Evolutionary conservation across 148 eudicot genomes (phyloP).

Genomic region (Fallopia convolvulus): DNA sequence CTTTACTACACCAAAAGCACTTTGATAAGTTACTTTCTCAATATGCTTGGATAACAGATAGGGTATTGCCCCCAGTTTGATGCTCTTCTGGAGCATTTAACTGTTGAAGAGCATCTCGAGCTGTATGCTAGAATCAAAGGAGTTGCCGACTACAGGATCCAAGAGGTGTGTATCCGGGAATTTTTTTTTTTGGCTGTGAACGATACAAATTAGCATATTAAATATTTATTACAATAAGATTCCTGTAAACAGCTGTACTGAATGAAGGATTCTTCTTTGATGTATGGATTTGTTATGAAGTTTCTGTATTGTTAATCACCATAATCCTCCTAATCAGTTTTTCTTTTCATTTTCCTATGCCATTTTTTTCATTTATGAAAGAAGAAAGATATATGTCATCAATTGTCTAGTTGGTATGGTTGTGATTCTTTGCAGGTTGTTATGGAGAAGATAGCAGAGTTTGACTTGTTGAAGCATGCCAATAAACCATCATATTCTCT

Average conservation of each 20-base stretch:
- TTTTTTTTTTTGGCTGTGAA: neutral
- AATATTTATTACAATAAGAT: neutral
- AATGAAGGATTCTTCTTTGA: neutral
- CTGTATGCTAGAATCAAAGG: constrained; percentile 91
- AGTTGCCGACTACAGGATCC: constrained; percentile 57
- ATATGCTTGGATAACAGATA: constrained; percentile 43
- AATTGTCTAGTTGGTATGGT: neutral
- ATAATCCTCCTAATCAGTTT: neutral
- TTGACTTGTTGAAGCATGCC: constrained; percentile 83
- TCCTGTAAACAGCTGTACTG: neutral
- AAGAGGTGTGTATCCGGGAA: constrained; percentile 47
- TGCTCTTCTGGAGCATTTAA: constrained; percentile 80
- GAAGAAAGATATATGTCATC: constrained; percentile 3
- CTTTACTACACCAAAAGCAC: constrained; percentile 6
- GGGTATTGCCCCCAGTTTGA: constrained; percentile 99
- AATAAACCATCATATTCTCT: constrained; percentile 82
- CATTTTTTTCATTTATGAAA: neutral
- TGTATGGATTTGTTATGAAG: neutral
- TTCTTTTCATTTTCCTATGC: neutral
- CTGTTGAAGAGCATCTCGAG: constrained; percentile 88
- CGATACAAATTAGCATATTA: neutral
- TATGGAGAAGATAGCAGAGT: constrained; percentile 70
- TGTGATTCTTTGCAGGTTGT: constrained; percentile 51
- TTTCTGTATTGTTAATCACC: neutral
- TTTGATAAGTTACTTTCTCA: constrained; percentile 11